Evolutionary conservation across 805 yeast species (phyloP).

Genomic region (Lachancea thermotolerans): DNA sequence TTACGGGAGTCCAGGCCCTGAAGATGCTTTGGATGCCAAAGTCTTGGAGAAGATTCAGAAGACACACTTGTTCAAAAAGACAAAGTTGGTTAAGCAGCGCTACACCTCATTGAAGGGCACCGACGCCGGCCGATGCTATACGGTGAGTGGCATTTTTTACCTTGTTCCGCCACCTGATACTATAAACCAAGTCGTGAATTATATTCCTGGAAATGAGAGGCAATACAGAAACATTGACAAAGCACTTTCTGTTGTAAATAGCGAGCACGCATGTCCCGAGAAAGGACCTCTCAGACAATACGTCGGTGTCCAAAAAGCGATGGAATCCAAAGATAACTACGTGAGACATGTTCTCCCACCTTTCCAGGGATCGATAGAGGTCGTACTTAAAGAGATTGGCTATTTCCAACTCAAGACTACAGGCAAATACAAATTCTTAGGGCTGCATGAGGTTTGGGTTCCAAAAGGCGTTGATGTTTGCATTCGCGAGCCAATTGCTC

Average conservation of each 20-base stretch:
- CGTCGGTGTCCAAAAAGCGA: constrained; percentile 18
- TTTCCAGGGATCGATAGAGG: constrained; percentile 59
- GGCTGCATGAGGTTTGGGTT: constrained; percentile 43
- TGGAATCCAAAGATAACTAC: constrained; percentile 23
- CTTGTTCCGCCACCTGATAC: constrained; percentile 47
- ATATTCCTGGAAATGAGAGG: constrained; percentile 37
- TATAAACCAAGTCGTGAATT: constrained; percentile 42
- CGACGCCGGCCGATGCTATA: constrained; percentile 36
- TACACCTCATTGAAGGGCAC: constrained; percentile 36
- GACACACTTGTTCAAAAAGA: constrained; percentile 28
- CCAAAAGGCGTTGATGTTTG: constrained; percentile 50
- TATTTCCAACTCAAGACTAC: constrained; percentile 55
- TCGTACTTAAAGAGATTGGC: constrained; percentile 62
- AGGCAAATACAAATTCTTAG: constrained; percentile 35
- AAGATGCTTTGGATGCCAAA: constrained; percentile 23
- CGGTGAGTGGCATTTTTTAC: constrained; percentile 58
- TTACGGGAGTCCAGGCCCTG: constrained; percentile 16
- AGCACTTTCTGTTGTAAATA: constrained; percentile 27
- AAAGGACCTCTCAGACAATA: constrained; percentile 29
- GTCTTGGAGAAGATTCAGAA: constrained; percentile 28
- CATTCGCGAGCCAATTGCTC: constrained; percentile 45
- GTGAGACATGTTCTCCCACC: constrained; percentile 56
- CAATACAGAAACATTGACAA: constrained; percentile 29
- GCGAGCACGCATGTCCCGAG: constrained; percentile 15
- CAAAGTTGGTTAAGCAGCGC: constrained; percentile 25